Evolutionary conservation across 139 green algal genomes (phyloP), one percentile per base, ranked within the genome.

Genomic region (Diplosphaera chodatii): DNA sequence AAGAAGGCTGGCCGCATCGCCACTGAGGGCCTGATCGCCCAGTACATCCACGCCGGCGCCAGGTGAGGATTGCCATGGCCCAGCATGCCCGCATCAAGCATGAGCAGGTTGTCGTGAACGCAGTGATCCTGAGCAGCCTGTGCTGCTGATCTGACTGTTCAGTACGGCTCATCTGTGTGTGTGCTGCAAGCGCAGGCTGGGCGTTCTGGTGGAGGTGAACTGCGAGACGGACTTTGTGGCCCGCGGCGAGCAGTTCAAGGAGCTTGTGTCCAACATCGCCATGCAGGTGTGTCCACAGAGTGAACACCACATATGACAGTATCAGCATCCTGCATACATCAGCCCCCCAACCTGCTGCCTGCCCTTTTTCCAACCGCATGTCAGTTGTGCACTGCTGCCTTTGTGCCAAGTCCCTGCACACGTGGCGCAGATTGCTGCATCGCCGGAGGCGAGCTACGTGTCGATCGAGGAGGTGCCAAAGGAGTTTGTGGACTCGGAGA

Each of bases 151-250:
- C 8, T 13, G 37, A 48, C 37, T 48, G 37, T 8, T 13, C 10
- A 48, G 37, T 48, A 13, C 13, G 13, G 37, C 37, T 48, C 10
- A 48, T 21, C 37, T 13, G 10, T 59, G 48, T 23, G 13, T 59
- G 10, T 18, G 16, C 8, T 59, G 8, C 48, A 1, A n/a, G 48
- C 85, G 73, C 64, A 86, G 88, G 59, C 79, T 97, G 68, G 93
- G 92, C 59, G 91, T 98, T 63, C 74, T 98, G 68, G 74, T 96
- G 63, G 93, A 98, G 85, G 80, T 97, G n/a, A 97, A 98, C 85
- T 96, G 90, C 77, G 93, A 97, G 85, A 97, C 93, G 3, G 93
- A 98, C 83, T 97, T 97, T 82, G 93, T 97, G 64, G 93, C 93
- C 0, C 81, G 88, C 3, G 83, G 78, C n/a, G 92, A 97, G 33